These are phyloP conservation scores for Achaetomiella virescens DNA, from an alignment of 495 filamentous ascomycete genomes.

Conservation along the genomic window DNA sequence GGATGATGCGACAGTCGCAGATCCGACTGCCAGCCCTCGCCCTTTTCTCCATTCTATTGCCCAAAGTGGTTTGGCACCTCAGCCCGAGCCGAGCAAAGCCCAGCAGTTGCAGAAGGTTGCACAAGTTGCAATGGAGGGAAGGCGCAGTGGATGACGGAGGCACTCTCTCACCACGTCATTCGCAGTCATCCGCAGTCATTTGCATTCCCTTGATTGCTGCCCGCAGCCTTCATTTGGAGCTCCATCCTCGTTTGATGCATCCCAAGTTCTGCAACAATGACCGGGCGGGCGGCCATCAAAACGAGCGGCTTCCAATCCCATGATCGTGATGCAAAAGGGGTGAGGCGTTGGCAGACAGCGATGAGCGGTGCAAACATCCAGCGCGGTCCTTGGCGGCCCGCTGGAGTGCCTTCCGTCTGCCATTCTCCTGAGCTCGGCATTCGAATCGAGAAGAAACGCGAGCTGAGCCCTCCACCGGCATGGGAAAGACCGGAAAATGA, in stretches of 20 bases:
- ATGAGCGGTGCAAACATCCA: background rate
- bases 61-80: conserved; percentile 4
- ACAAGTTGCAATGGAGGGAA: background rate
- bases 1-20: background rate
- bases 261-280: too few relatives aligned
- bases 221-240: too few relatives aligned
- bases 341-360: background rate
- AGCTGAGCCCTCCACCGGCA: background rate
- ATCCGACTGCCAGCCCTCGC: background rate
- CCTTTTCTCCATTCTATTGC: background rate
- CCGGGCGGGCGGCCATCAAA: too few relatives aligned
- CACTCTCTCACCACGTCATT: background rate
- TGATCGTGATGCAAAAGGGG: background rate
- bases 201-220: too few relatives aligned
- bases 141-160: conserved; percentile 6
- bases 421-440: conserved; percentile 1
- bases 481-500: conserved; percentile 1
- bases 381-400: background rate
- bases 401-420: background rate
- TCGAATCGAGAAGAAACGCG: background rate
- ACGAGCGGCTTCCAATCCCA: too few relatives aligned
- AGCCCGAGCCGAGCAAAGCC: background rate
- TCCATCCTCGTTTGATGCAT: too few relatives aligned
- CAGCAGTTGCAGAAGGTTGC: too few relatives aligned
- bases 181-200: background rate